These are phyloP conservation scores for Candida dendrica DNA, from an alignment of 805 yeast genomes.

Conservation along the genomic window DNA sequence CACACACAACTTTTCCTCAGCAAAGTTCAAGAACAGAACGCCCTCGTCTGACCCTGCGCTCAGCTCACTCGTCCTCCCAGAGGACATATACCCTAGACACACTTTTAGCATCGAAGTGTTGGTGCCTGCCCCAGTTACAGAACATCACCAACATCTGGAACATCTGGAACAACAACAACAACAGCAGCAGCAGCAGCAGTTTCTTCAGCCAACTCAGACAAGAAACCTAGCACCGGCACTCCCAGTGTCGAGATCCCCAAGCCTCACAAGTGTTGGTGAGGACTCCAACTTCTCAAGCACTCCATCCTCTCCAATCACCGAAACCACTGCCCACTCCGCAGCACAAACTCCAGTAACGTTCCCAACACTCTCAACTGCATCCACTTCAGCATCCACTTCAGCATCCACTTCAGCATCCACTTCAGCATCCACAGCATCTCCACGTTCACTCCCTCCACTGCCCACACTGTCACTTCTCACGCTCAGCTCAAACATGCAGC, in stretches of 20 bases:
- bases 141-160: neutral
- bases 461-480: no score
- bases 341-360: neutral
- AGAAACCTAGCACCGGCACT: no score
- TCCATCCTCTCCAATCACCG: neutral
- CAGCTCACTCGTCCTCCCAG: slow-evolving; percentile 24
- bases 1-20: slow-evolving; percentile 20
- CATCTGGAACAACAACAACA: slow-evolving; percentile 1
- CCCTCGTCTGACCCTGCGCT: slow-evolving; percentile 38
- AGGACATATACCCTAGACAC: slow-evolving; percentile 26
- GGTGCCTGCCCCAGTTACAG: no score
- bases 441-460: neutral
- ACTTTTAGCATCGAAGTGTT: no score
- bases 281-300: no score
- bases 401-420: no score
- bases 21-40: slow-evolving; percentile 21
- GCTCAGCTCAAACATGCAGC: neutral
- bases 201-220: no score
- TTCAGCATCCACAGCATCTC: neutral
- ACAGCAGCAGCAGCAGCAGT: slow-evolving; percentile 2
- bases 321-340: neutral
- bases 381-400: no score
- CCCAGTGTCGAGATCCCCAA: no score
- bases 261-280: no score
- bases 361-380: no score